These are phyloP conservation scores for Flammula alnicola DNA, from an alignment of 1,284 basidiomycete genomes.

Conservation along the genomic window DNA sequence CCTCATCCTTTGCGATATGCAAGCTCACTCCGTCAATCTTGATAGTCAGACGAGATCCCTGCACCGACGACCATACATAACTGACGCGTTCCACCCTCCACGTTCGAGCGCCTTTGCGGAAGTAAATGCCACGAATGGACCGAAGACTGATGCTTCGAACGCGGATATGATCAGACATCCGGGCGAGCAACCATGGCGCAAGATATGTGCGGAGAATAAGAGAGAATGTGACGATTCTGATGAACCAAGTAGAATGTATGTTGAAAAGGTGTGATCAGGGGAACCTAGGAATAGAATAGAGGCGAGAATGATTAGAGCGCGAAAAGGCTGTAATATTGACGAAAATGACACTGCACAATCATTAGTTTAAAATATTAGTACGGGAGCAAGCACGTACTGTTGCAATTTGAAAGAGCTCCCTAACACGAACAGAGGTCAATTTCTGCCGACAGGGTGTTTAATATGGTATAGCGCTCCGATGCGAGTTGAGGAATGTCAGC, in stretches of 20 bases:
- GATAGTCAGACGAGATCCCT: slow-evolving; percentile 56
- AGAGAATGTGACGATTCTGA: slow-evolving; percentile 55
- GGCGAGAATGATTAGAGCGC: slow-evolving; percentile 17
- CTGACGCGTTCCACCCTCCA: slow-evolving; percentile 70
- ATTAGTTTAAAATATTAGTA: slow-evolving; percentile 2
- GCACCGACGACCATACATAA: slow-evolving; percentile 54
- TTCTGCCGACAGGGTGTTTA: background rate
- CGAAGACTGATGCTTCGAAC: slow-evolving; percentile 74
- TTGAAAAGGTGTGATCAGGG: slow-evolving; percentile 41
- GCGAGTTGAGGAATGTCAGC: background rate
- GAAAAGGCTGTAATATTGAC: slow-evolving; percentile 14
- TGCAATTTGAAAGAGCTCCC: too few relatives aligned
- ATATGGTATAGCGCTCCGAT: background rate
- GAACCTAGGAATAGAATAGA: slow-evolving; percentile 32
- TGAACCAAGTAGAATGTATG: slow-evolving; percentile 49
- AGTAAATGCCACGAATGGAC: slow-evolving; percentile 75
- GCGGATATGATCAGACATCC: slow-evolving; percentile 63
- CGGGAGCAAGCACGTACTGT: slow-evolving; percentile 4
- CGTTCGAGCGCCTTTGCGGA: slow-evolving; percentile 55
- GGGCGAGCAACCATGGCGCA: slow-evolving; percentile 62
- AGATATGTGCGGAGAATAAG: slow-evolving; percentile 67
- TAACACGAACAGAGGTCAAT: too few relatives aligned
- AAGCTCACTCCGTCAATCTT: slow-evolving; percentile 64
- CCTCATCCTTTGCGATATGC: slow-evolving; percentile 47
- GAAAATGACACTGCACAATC: slow-evolving; percentile 14